Conservation (phyloP, 768 basidiomycete genomes). For the Mycena crocata region DNA sequence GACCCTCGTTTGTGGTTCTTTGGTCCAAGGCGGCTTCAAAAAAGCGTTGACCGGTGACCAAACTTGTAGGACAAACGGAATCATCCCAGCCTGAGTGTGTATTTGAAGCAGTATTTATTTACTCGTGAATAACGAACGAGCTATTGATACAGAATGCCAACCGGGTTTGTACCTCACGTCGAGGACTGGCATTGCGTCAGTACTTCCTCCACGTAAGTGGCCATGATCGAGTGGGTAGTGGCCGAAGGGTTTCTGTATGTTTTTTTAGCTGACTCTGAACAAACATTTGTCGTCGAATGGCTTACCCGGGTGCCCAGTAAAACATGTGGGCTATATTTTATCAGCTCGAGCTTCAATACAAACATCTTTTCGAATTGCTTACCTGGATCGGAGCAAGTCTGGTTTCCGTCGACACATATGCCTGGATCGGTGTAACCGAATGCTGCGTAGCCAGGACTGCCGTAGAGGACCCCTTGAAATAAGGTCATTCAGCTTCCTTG, state of each 20-base stretch:
- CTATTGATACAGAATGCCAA: slow-evolving; percentile 7
- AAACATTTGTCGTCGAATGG: not conserved
- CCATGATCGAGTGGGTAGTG: slow-evolving; percentile 28
- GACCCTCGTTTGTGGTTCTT: too few species aligned
- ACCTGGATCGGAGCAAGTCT: slow-evolving; percentile 44
- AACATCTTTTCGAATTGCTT: too few species aligned
- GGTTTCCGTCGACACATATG: slow-evolving; percentile 28
- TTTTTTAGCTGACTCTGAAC: not conserved
- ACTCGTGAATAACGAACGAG: too few species aligned
- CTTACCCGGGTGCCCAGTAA: slow-evolving; percentile 54
- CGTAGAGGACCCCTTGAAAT: slow-evolving; percentile 45
- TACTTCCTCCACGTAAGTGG: slow-evolving; percentile 23
- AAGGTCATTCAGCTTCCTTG: too few species aligned
- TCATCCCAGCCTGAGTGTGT: too few species aligned
- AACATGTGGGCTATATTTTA: slow-evolving; percentile 53
- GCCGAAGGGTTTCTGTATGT: slow-evolving; percentile 18
- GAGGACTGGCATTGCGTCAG: slow-evolving; percentile 23
- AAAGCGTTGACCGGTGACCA: too few species aligned
- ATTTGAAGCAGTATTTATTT: too few species aligned
- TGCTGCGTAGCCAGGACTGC: slow-evolving; percentile 49
- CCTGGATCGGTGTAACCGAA: slow-evolving; percentile 52
- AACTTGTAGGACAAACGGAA: too few species aligned
- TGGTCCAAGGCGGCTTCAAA: too few species aligned
- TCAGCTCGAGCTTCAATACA: too few species aligned
- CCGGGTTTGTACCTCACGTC: not conserved